Evolutionary conservation across 495 filamentous ascomycete species (phyloP).

Genomic region (Daldinia caldariorum): DNA sequence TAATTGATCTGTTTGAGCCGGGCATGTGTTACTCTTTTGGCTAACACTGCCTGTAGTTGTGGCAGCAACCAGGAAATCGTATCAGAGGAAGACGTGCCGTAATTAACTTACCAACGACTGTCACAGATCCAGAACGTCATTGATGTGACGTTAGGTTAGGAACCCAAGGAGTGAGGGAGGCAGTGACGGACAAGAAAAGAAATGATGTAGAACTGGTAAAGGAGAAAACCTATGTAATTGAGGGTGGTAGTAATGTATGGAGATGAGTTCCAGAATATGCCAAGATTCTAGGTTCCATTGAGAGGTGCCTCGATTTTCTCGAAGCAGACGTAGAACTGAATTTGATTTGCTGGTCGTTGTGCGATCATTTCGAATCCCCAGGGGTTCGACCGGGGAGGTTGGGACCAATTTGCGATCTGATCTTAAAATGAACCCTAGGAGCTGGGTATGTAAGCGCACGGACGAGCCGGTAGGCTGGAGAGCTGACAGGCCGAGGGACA

Average conservation of each 20-base stretch:
- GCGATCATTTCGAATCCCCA: slow-evolving; percentile 44
- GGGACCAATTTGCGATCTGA: slow-evolving; percentile 42
- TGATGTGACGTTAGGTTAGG: slow-evolving; percentile 31
- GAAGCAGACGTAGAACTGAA: slow-evolving; percentile 31
- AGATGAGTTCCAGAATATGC: slow-evolving; percentile 46
- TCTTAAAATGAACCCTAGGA: slow-evolving; percentile 35
- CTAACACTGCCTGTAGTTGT: slow-evolving; percentile 30
- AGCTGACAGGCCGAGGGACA: slow-evolving; percentile 37
- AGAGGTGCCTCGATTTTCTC: slow-evolving; percentile 42
- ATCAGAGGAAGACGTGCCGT: slow-evolving; percentile 25
- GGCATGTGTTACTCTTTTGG: slow-evolving; percentile 27
- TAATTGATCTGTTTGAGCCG: slow-evolving; percentile 26
- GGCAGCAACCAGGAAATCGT: slow-evolving; percentile 29
- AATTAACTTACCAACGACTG: slow-evolving; percentile 29
- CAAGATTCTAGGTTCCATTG: slow-evolving; percentile 43
- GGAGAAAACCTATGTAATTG: slow-evolving; percentile 42
- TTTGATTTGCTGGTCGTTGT: slow-evolving; percentile 37
- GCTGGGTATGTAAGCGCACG: slow-evolving; percentile 34
- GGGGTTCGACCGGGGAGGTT: slow-evolving; percentile 38
- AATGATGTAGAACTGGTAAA: slow-evolving; percentile 44
- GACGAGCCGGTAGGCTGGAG: slow-evolving; percentile 32
- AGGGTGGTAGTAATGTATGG: slow-evolving; percentile 26
- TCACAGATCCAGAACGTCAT: slow-evolving; percentile 35
- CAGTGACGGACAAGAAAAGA: slow-evolving; percentile 39
- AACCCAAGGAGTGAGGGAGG: slow-evolving; percentile 19